phyloP scores from a whole-genome alignment of 805 yeast genomes.

The Tetrapisispora iriomotensis region DNA sequence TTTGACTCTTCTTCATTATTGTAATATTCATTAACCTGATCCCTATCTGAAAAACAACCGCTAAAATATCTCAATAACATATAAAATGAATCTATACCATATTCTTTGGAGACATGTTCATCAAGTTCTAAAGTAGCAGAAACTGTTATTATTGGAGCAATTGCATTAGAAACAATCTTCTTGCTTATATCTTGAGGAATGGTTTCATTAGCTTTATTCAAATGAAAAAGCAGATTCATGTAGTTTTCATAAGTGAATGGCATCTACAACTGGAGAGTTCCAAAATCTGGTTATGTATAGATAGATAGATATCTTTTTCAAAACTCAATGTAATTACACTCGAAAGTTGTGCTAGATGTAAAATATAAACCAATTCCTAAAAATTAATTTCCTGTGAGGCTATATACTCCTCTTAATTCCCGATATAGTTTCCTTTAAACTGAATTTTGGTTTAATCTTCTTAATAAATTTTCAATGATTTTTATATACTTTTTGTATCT shows the following conservation, averaged over 20 bases:
- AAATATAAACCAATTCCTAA: too few species aligned
- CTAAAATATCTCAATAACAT: constrained; percentile 26
- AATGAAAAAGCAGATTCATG: constrained; percentile 24
- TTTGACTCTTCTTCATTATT: background rate
- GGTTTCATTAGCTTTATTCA: constrained; percentile 18
- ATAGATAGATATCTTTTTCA: too few species aligned
- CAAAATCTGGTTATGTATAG: background rate
- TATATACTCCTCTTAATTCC: too few species aligned
- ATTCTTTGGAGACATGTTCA: constrained; percentile 19
- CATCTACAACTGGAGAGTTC: background rate
- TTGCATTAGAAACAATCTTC: constrained; percentile 25
- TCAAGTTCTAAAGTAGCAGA: constrained; percentile 24
- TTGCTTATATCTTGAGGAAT: constrained; percentile 27
- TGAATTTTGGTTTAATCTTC: too few species aligned
- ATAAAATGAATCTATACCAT: constrained; percentile 23
- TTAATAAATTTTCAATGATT: too few species aligned
- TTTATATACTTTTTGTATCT: too few species aligned
- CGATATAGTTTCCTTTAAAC: too few species aligned
- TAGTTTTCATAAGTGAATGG: constrained; percentile 21
- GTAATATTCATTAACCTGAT: constrained; percentile 20
- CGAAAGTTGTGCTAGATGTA: too few species aligned
- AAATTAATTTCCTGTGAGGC: too few species aligned
- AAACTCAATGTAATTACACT: too few species aligned
- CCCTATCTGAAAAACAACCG: constrained; percentile 29
- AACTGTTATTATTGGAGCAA: constrained; percentile 28